These are phyloP conservation scores for Clavispora asparagi DNA, from an alignment of 805 yeast species.

Conservation along the genomic window DNA sequence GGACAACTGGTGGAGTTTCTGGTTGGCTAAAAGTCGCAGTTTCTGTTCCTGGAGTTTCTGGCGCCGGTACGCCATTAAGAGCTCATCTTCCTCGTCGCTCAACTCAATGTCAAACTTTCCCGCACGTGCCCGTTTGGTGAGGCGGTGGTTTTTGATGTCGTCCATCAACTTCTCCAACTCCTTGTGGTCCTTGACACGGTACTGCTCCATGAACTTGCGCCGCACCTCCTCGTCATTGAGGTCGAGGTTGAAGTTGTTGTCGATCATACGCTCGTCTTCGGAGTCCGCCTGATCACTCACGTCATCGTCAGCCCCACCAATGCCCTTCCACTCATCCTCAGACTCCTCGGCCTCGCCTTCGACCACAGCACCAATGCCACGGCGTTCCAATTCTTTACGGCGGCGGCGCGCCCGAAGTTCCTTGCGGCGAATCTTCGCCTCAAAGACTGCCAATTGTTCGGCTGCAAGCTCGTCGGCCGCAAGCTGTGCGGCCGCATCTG, in stretches of 20 bases:
- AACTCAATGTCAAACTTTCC: conserved; percentile 57
- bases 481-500: conserved; percentile 19
- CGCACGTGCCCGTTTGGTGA: conserved; percentile 51
- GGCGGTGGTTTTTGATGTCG: conserved; percentile 68
- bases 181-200: conserved; percentile 55
- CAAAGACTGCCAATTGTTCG: conserved; percentile 31
- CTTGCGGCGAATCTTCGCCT: conserved; percentile 29
- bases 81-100: conserved; percentile 72
- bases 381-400: conserved; percentile 50
- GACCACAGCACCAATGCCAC: conserved; percentile 55
- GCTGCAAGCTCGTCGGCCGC: conserved; percentile 16
- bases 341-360: conserved; percentile 87
- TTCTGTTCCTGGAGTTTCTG: conserved; percentile 44
- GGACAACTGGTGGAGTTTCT: conserved; percentile 37
- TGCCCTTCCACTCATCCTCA: conserved; percentile 82
- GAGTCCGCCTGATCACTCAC: conserved; percentile 56
- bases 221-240: conserved; percentile 56
- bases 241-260: conserved; percentile 56
- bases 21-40: conserved; percentile 43
- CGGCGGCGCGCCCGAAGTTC: conserved; percentile 29
- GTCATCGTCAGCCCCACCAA: conserved; percentile 71
- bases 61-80: conserved; percentile 41
- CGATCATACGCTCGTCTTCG: conserved; percentile 75
- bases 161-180: conserved; percentile 62
- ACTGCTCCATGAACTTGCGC: conserved; percentile 52